These are phyloP conservation scores for Ascochyta rabiei DNA, from an alignment of 2,329 filamentous ascomycete genomes.

Conservation along the genomic window DNA sequence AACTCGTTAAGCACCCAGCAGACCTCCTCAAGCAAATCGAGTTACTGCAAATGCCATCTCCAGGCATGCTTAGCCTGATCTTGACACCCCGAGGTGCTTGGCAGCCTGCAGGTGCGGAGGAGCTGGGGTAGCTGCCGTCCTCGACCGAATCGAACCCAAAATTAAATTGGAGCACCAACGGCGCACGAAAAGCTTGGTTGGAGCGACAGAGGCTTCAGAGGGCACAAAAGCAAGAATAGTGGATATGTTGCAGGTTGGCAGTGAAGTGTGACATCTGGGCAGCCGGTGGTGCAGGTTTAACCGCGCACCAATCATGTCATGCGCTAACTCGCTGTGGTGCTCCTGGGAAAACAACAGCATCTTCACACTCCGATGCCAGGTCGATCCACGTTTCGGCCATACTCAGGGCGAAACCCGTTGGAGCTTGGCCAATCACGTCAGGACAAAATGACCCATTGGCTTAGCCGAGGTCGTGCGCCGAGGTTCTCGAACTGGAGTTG, in stretches of 20 bases:
- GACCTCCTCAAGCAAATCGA: constrained; percentile 12
- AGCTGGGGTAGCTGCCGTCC: constrained; percentile 6
- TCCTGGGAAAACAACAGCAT: constrained; percentile 20
- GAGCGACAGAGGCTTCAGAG: neutral
- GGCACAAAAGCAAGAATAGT: constrained; percentile 5
- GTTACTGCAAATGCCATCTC: constrained; percentile 4
- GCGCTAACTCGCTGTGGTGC: constrained; percentile 4
- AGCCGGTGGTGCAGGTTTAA: neutral
- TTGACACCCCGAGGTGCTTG: constrained; percentile 27
- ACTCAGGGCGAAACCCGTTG: constrained; percentile 33
- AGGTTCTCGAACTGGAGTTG: constrained; percentile 38
- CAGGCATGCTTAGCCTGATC: constrained; percentile 25
- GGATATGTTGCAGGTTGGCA: constrained; percentile 15
- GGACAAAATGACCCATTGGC: constrained; percentile 33
- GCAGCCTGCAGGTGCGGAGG: constrained; percentile 31
- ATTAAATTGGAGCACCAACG: neutral
- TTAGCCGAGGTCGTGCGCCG: constrained; percentile 29
- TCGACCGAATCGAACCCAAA: neutral
- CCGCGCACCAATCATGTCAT: constrained; percentile 4
- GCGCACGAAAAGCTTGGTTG: constrained; percentile 13
- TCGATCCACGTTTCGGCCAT: constrained; percentile 32
- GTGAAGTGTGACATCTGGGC: constrained; percentile 8
- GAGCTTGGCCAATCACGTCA: constrained; percentile 38
- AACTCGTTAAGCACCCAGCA: constrained; percentile 37
- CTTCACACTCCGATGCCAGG: constrained; percentile 16